phyloP scores from a whole-genome alignment of 306 rosid species.

The Hylodesmum podocarpum region DNA sequence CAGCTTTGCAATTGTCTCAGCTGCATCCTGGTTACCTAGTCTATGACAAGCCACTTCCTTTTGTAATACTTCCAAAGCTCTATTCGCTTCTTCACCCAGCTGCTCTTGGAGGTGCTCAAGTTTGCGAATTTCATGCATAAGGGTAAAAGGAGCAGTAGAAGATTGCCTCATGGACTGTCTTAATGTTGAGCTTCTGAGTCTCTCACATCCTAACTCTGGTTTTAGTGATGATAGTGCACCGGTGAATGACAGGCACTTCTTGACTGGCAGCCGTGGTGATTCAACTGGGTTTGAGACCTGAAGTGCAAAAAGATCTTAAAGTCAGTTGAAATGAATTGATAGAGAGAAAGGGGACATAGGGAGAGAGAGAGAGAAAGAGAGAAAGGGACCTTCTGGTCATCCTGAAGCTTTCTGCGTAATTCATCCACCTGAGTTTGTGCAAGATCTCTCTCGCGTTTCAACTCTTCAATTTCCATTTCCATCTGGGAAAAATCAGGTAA shows the following conservation, averaged over 20 bases:
- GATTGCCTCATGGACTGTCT: slow-evolving; percentile 97
- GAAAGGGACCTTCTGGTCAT: slow-evolving; percentile 68
- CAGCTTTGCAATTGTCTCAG: slow-evolving; percentile 96
- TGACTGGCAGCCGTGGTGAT: slow-evolving; percentile 60
- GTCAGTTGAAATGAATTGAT: slow-evolving; percentile 21
- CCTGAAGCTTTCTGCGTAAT: slow-evolving; percentile 73
- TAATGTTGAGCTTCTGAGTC: slow-evolving; percentile 57
- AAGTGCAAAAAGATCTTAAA: slow-evolving; percentile 12
- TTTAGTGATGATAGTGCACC: slow-evolving; percentile 61
- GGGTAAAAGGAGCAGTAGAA: slow-evolving; percentile 93
- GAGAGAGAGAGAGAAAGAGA: neutral
- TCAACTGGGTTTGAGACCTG: slow-evolving; percentile 64
- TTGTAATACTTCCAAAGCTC: slow-evolving; percentile 93
- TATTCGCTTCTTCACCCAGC: slow-evolving; percentile 97
- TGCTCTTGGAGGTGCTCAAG: slow-evolving; percentile 99
- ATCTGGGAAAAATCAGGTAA: slow-evolving; percentile 52
- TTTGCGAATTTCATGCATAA: slow-evolving; percentile 98
- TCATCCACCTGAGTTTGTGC: slow-evolving; percentile 90
- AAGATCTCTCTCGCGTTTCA: slow-evolving; percentile 83
- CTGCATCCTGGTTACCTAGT: slow-evolving; percentile 98
- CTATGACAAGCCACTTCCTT: slow-evolving; percentile 99
- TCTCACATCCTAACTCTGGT: slow-evolving; percentile 51
- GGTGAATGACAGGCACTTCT: slow-evolving; percentile 86
- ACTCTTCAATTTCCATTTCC: slow-evolving; percentile 97
- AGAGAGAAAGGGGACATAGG: neutral